Evolutionary conservation across 805 yeast species (phyloP), one percentile per base, ranked within the genome.

Genomic region (Saccharomycopsis fodiens): DNA sequence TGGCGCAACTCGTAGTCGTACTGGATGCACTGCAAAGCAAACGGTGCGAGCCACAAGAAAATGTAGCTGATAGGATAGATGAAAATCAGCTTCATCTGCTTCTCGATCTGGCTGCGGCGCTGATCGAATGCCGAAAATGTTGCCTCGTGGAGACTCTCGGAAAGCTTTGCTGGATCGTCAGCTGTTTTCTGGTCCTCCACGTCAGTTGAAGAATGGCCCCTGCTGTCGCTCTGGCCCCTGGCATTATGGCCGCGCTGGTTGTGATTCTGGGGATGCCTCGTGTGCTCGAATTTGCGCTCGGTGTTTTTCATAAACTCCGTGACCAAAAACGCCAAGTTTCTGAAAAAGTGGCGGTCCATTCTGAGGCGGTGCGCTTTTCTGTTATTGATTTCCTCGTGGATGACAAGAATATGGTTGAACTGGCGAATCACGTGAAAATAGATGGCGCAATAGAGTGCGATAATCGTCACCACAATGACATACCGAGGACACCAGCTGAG

Each of bases 401-500:
- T 60, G 34, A 47, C 51, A 41, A 79, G 76, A 40, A 80, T 73
- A 7, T 64, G 62, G 34, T 72, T 70, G 57, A 79, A 76, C 55
- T 85, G 85, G 31, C 68, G 64, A 47, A 76, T 69, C 20, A 88
- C 91, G 57, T 82, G 85, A 50, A 76, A 63, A 61, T 88, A 88
- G 42, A 88, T 80, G 32, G 82, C 68, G 41, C 76, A 65, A 60
- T 88, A 88, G 39, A 86, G 76, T 3, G 69, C 59, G 30, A 85
- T 56, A 52, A 89, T 84, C 21, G 72, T 57, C 7, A 83, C 58
- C 48, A 84, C 72, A 45, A 88, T 74, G 47, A 75, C 62, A 58
- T 78, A 87, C 41, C 96, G 69, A 10, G 94, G 88, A 1, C 78
- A 79, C 95, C 95, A 89, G 52, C 87, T 76, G 41, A 88, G 64